A percentile compares a stretch with the other conserved stretches of the same genome.
phyloP scores from a whole-genome alignment of 495 filamentous ascomycete genomes.

The Pseudomonodictys pantanalensis region DNA sequence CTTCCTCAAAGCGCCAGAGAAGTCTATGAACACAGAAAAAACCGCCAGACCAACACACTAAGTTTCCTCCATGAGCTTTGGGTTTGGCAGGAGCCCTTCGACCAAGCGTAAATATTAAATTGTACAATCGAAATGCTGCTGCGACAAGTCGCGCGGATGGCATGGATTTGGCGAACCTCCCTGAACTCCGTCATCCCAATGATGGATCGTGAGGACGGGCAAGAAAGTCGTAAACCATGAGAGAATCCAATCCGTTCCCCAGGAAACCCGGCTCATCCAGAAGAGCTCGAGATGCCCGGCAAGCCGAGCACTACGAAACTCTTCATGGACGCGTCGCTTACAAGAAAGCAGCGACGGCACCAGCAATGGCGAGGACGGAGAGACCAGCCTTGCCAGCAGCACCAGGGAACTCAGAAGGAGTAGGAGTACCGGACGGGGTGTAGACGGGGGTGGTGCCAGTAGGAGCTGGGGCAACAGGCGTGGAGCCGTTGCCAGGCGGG shows the following conservation, averaged over 20 bases:
- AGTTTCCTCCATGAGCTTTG: background rate
- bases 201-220: constrained; percentile 26
- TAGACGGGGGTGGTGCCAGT: constrained; percentile 32
- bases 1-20: constrained; percentile 19
- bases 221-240: constrained; percentile 13
- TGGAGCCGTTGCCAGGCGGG: constrained; percentile 36
- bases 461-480: constrained; percentile 28
- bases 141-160: constrained; percentile 3
- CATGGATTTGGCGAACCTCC: background rate
- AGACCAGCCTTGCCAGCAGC: constrained; percentile 53
- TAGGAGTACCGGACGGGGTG: constrained; percentile 51
- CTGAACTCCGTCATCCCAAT: constrained; percentile 27
- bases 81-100: constrained; percentile 13
- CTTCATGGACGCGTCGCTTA: constrained; percentile 50
- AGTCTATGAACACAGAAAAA: constrained; percentile 31
- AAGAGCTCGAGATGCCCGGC: constrained; percentile 1
- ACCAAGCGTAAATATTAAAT: constrained; percentile 25
- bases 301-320: background rate
- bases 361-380: constrained; percentile 56
- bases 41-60: constrained; percentile 33
- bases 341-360: constrained; percentile 68
- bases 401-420: constrained; percentile 47
- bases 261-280: constrained; percentile 1
- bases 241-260: constrained; percentile 11
- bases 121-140: constrained; percentile 24